phyloP scores from a whole-genome alignment of 2,329 filamentous ascomycete genomes.

The Xylariaceae sp. region DNA sequence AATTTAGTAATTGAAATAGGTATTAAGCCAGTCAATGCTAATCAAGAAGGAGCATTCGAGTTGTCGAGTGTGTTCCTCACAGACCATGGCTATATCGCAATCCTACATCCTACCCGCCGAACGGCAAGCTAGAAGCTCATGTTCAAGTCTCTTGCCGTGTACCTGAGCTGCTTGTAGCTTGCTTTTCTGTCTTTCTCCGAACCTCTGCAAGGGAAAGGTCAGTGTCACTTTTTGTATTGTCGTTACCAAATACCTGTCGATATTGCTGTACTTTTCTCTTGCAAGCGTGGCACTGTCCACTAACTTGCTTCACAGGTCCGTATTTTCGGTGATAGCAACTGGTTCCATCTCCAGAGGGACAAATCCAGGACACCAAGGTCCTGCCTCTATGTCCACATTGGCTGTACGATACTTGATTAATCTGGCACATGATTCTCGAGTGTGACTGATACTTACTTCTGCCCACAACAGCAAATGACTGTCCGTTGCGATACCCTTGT shows the following conservation, averaged over 20 bases:
- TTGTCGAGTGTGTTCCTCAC: no score
- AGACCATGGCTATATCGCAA: no score
- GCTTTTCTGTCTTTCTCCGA: neutral
- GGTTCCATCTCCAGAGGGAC: neutral
- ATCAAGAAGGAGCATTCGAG: no score
- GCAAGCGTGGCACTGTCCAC: conserved; percentile 8
- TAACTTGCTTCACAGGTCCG: neutral
- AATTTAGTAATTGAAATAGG: no score
- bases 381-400: conserved; percentile 8
- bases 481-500: no score
- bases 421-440: conserved; percentile 10
- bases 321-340: neutral
- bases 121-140: no score
- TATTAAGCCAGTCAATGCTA: no score
- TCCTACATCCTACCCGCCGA: no score
- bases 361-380: neutral
- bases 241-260: neutral
- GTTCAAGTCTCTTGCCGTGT: no score
- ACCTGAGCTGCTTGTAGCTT: neutral
- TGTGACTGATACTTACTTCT: neutral
- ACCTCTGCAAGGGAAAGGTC: neutral
- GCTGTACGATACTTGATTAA: conserved; percentile 2
- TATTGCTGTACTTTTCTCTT: neutral
- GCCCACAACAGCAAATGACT: neutral
- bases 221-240: neutral